Conservation (phyloP, 2,329 filamentous ascomycete species). For the Hypoxylon sp. region DNA sequence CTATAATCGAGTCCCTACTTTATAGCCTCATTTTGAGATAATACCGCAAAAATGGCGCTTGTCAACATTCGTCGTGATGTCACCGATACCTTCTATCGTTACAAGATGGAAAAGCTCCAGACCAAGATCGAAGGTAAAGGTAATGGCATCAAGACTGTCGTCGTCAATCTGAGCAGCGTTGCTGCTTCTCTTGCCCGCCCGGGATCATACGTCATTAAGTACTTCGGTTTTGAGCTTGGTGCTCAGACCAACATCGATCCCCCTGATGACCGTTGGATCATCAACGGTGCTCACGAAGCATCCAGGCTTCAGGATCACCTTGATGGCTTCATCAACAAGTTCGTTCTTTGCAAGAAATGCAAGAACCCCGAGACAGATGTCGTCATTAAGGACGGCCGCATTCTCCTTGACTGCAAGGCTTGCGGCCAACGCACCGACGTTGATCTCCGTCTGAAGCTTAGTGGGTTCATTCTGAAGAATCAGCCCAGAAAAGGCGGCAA, state of each 20-base stretch:
- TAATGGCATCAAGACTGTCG: constrained; percentile 99
- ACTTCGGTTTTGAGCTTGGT: constrained; percentile 98
- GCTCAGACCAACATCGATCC: constrained; percentile 99
- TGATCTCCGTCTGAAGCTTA: constrained; percentile 94
- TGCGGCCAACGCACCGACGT: constrained; percentile 95
- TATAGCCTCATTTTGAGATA: constrained; percentile 45
- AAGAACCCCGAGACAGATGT: constrained; percentile 99
- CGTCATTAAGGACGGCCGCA: constrained; percentile 91
- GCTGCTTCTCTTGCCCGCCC: constrained; percentile 92
- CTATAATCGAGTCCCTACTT: constrained; percentile 36
- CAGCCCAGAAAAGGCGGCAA: constrained; percentile 91
- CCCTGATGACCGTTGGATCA: constrained; percentile 99
- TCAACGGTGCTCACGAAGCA: constrained; percentile 97
- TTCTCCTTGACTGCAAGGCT: constrained; percentile 97
- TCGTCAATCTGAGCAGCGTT: constrained; percentile 96
- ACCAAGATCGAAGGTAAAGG: constrained; percentile 99
- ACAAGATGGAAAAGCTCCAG: constrained; percentile 99
- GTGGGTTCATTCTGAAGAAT: constrained; percentile 97
- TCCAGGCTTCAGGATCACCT: constrained; percentile 97
- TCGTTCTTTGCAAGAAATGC: constrained; percentile 99
- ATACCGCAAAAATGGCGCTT: constrained; percentile 86
- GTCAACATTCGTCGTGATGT: constrained; percentile 99
- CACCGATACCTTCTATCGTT: constrained; percentile 98
- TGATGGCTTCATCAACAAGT: constrained; percentile 98
- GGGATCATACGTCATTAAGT: constrained; percentile 97